Percentiles rank a stretch among this genome's conserved stretches.
These are phyloP conservation scores for Ensete ventricosum DNA, from an alignment of 176 grass and related monocot genomes.

Conservation along the genomic window DNA sequence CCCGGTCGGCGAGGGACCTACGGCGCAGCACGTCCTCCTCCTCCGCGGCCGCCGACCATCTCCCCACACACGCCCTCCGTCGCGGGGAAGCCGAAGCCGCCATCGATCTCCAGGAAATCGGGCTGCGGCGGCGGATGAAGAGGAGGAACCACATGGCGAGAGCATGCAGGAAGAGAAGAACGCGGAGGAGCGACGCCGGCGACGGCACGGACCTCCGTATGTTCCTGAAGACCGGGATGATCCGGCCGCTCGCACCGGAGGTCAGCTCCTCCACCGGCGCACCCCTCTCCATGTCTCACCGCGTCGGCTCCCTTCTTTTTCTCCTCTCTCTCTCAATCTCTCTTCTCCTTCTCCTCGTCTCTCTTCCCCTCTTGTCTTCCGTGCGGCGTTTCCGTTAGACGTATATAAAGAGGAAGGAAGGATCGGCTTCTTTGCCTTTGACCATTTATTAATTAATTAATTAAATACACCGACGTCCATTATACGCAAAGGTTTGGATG, in stretches of 20 bases:
- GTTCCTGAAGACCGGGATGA: slow-evolving; percentile 64
- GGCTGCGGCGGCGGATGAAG: slow-evolving; percentile 29
- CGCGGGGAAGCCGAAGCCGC: not conserved
- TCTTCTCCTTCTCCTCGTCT: not conserved
- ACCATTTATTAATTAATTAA: too few relatives aligned
- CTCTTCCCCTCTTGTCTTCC: too few relatives aligned
- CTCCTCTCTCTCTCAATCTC: not conserved
- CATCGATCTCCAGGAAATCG: not conserved
- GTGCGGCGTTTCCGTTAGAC: not conserved
- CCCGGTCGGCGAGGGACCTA: slow-evolving; percentile 15
- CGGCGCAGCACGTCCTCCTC: slow-evolving; percentile 44
- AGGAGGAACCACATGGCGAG: slow-evolving; percentile 74
- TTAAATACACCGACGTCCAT: too few relatives aligned
- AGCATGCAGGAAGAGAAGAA: slow-evolving; percentile 59
- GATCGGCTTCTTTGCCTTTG: too few relatives aligned
- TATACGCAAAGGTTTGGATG: too few relatives aligned
- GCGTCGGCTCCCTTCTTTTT: not conserved
- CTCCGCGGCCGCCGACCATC: slow-evolving; percentile 13
- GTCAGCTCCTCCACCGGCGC: slow-evolving; percentile 49
- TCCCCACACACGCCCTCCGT: not conserved
- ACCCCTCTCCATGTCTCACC: not conserved
- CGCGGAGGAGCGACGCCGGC: slow-evolving; percentile 44
- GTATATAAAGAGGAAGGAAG: not conserved
- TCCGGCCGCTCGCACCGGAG: slow-evolving; percentile 79
- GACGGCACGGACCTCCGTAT: slow-evolving; percentile 52